Percentiles rank a stretch among this genome's conserved stretches.
phyloP scores from a whole-genome alignment of 768 basidiomycete species.

The Megacollybia marginata region DNA sequence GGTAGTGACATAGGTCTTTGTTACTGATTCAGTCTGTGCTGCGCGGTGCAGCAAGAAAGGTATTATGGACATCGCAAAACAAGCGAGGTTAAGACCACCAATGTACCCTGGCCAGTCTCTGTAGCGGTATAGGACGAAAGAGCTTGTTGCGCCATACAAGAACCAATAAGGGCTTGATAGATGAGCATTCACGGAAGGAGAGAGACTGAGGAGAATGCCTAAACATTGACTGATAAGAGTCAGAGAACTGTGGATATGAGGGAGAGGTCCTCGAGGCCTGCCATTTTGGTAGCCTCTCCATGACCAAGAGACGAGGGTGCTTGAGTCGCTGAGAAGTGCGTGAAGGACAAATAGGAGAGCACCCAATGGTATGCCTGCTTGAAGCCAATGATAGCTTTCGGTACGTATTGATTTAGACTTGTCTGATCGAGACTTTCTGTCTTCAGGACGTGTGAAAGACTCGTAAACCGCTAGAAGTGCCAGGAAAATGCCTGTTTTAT shows the following conservation, averaged over 20 bases:
- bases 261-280: constrained; percentile 58
- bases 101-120: constrained; percentile 65
- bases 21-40: constrained; percentile 32
- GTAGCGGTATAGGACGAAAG: constrained; percentile 50
- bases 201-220: constrained; percentile 20
- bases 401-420: constrained; percentile 3
- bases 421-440: background rate
- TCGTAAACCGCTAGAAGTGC: constrained; percentile 55
- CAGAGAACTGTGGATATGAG: constrained; percentile 61
- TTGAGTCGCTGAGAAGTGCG: constrained; percentile 65
- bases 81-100: constrained; percentile 54
- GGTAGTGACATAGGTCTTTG: constrained; percentile 45
- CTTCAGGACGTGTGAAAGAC: constrained; percentile 34
- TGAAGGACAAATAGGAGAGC: constrained; percentile 67
- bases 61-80: constrained; percentile 59
- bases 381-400: constrained; percentile 16
- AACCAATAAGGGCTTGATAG: constrained; percentile 51
- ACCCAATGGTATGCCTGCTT: constrained; percentile 50
- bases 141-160: constrained; percentile 40
- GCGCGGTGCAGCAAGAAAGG: constrained; percentile 47
- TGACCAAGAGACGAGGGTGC: constrained; percentile 77
- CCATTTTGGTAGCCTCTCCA: constrained; percentile 80
- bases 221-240: constrained; percentile 59
- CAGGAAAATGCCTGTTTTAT: constrained; percentile 55
- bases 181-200: constrained; percentile 17